phyloP scores from a whole-genome alignment of 2,329 filamentous ascomycete species.

The Tricladium varicosporioides region DNA sequence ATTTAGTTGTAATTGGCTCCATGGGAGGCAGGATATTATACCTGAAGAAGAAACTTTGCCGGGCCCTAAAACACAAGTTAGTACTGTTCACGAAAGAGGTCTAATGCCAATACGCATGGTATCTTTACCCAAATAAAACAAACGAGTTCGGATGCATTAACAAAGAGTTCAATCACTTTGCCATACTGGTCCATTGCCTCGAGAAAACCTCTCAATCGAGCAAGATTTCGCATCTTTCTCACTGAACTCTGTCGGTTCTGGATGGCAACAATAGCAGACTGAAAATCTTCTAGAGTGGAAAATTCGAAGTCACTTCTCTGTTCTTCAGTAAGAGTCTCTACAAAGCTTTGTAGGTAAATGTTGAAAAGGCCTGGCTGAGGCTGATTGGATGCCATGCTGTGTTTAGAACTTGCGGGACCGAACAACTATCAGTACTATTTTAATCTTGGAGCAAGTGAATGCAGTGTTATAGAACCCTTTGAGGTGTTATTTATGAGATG shows the following conservation, averaged over 20 bases:
- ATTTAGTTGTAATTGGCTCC: background rate
- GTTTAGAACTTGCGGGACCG: too few species aligned
- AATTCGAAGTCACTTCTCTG: background rate
- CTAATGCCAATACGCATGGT: too few species aligned
- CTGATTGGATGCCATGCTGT: too few species aligned
- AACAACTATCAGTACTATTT: too few species aligned
- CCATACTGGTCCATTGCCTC: slow-evolving; percentile 39
- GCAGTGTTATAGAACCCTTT: too few species aligned
- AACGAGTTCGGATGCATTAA: slow-evolving; percentile 33
- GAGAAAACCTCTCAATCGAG: slow-evolving; percentile 20
- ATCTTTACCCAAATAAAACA: slow-evolving; percentile 38
- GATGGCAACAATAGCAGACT: background rate
- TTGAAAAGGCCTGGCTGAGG: too few species aligned
- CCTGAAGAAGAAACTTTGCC: slow-evolving; percentile 37
- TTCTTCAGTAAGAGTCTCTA: background rate
- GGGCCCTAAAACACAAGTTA: too few species aligned
- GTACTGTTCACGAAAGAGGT: too few species aligned
- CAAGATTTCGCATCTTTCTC: background rate
- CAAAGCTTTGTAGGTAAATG: background rate
- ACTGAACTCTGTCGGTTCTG: background rate
- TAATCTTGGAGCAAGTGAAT: too few species aligned
- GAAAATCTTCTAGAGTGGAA: background rate
- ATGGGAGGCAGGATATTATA: slow-evolving; percentile 12
- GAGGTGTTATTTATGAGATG: too few species aligned
- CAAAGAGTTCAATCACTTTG: slow-evolving; percentile 37